phyloP scores from a whole-genome alignment of 2,329 filamentous ascomycete species.

The Scopulariopsis brevicaulis region DNA sequence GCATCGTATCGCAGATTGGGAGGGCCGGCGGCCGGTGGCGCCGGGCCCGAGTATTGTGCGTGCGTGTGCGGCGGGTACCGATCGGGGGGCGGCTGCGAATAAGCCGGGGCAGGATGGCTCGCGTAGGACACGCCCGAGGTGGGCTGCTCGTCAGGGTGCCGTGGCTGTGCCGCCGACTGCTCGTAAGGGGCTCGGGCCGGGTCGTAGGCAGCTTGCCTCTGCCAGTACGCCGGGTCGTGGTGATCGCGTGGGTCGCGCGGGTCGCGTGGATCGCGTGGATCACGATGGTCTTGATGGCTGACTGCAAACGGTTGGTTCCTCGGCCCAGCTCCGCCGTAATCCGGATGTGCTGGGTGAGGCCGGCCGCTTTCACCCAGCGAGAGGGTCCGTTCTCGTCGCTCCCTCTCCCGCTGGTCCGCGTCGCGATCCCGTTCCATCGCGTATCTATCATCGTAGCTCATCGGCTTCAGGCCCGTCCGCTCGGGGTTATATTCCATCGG shows the following conservation, averaged over 20 bases:
- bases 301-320: background rate
- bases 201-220: constrained; percentile 26
- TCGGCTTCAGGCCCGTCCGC: constrained; percentile 28
- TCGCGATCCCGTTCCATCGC: constrained; percentile 33
- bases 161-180: constrained; percentile 18
- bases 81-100: constrained; percentile 22
- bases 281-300: constrained; percentile 10
- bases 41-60: constrained; percentile 21
- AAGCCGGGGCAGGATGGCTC: constrained; percentile 21
- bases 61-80: constrained; percentile 23
- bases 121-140: constrained; percentile 25
- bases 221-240: constrained; percentile 19
- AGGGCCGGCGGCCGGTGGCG: constrained; percentile 13
- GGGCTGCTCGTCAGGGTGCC: constrained; percentile 14
- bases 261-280: constrained; percentile 17
- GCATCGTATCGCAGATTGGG: constrained; percentile 15
- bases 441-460: constrained; percentile 41
- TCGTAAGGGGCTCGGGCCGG: constrained; percentile 29
- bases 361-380: constrained; percentile 34
- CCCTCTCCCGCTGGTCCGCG: constrained; percentile 28
- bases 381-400: constrained; percentile 33
- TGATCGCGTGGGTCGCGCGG: constrained; percentile 17
- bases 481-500: constrained; percentile 42
- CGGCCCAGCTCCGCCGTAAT: constrained; percentile 16
- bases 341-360: constrained; percentile 29